A percentile compares a stretch with the other conserved stretches of the same genome.
Evolutionary conservation across 176 grass and related monocot species (phyloP).

Genomic region (Juncus inflexus): DNA sequence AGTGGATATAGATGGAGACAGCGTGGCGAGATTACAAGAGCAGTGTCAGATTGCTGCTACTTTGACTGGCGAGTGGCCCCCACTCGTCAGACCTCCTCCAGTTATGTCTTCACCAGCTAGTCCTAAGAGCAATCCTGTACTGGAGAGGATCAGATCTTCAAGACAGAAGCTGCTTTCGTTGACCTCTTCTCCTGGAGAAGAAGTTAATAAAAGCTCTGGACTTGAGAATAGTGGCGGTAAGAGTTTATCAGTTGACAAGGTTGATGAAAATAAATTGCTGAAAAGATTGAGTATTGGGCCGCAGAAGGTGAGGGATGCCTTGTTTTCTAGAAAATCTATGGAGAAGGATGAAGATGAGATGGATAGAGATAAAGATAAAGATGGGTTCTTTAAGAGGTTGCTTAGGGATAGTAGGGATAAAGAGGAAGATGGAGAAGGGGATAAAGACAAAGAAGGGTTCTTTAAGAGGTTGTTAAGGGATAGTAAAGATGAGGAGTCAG

Average conservation of each 20-base stretch:
- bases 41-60: slow-evolving; percentile 84
- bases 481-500: slow-evolving; percentile 66
- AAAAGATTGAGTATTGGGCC: slow-evolving; percentile 81
- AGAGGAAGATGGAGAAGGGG: slow-evolving; percentile 57
- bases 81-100: slow-evolving; percentile 34
- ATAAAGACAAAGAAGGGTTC: slow-evolving; percentile 60
- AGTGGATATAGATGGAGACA: slow-evolving; percentile 12
- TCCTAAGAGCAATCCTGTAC: slow-evolving; percentile 66
- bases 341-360: slow-evolving; percentile 78
- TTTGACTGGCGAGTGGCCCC: slow-evolving; percentile 66
- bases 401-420: slow-evolving; percentile 79
- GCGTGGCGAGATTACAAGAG: slow-evolving; percentile 48
- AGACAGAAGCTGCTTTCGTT: slow-evolving; percentile 81
- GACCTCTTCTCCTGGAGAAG: slow-evolving; percentile 47
- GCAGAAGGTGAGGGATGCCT: slow-evolving; percentile 67
- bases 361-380: slow-evolving; percentile 46
- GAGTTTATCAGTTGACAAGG: slow-evolving; percentile 35
- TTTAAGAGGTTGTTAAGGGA: slow-evolving; percentile 72
- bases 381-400: slow-evolving; percentile 89
- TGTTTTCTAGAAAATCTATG: slow-evolving; percentile 69
- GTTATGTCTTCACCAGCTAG: slow-evolving; percentile 42
- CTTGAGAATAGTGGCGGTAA: slow-evolving; percentile 36
- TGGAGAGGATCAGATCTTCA: slow-evolving; percentile 80
- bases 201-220: slow-evolving; percentile 25
- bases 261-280: slow-evolving; percentile 83